Base-by-base conservation (phyloP, 2,329 filamentous ascomycete genomes). In the Mollisiaceae sp. region DNA sequence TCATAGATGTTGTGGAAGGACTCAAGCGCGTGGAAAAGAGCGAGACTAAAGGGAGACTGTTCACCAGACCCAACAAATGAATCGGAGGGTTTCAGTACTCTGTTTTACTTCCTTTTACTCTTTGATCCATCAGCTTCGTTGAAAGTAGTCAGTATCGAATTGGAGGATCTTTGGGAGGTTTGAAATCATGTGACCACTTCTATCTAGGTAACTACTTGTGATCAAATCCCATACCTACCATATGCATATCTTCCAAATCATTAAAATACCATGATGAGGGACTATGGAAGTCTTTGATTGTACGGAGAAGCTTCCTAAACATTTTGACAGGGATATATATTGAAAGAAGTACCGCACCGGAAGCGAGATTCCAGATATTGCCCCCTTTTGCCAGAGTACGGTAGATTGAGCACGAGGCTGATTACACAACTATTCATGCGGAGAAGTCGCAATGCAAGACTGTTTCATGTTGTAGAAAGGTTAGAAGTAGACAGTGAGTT, bases 41-140 rank as follows among this genome's bases (percentile, higher is more conserved):
- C 4, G 39, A 65, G 50, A 50, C 60, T 3, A 58, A 43, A 11
- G 63, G 65, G 9, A 65, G 65, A n/a, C 32, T 67, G 45, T 67
- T 65, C 58, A 67, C 62, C 15, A 54, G 55, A 15, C 65, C 65
- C 32, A 67, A 45, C 35, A 62, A 64, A 57, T 54, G 22, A 41
- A 41, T 41, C 15, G 15, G 12, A 14, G 2, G 8, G 3, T 41
- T 2, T 9, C 38, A 41, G 11, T 3, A 8, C 14, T 39, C 38
- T 41, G 38, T 3, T 14, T 41, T 9, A 41, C 15, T 41, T 12
- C 4, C 12, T 41, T 9, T 41, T 18, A 12, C 4, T 9, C 12
- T 18, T 41, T 9, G 15, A 6, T 3, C 27, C 27, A 6, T 32
- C 27, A 6, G 27, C 27, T 32, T 32, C 27, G 27, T 32, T 32